phyloP scores from a whole-genome alignment of 2,329 filamentous ascomycete species.

The Botrytis squamosa region DNA sequence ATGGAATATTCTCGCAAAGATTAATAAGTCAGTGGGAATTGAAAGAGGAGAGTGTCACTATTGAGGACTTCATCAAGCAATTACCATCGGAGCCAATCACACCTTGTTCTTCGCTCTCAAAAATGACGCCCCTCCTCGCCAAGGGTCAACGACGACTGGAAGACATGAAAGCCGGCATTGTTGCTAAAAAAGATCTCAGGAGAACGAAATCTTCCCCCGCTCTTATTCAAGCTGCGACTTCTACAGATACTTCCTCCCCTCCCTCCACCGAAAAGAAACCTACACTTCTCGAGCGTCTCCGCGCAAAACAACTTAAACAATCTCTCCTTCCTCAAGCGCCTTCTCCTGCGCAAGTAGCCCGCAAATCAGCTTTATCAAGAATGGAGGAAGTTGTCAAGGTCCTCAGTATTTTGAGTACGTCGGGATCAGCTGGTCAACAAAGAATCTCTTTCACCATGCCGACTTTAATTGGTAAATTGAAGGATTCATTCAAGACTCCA shows the following conservation, averaged over 20 bases:
- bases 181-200: constrained; percentile 49
- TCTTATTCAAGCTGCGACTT: background rate
- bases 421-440: constrained; percentile 51
- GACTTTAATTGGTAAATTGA: constrained; percentile 61
- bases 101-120: constrained; percentile 50
- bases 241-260: constrained; percentile 18
- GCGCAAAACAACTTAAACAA: constrained; percentile 63
- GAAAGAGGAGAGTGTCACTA: constrained; percentile 15
- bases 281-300: constrained; percentile 73
- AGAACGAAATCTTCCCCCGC: constrained; percentile 38
- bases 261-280: constrained; percentile 49
- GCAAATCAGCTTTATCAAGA: constrained; percentile 64
- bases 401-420: constrained; percentile 62
- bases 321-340: constrained; percentile 46
- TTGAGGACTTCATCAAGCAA: constrained; percentile 49
- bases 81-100: constrained; percentile 57
- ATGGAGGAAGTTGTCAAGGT: constrained; percentile 67
- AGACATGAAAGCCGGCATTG: constrained; percentile 64
- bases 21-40: constrained; percentile 48
- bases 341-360: constrained; percentile 55
- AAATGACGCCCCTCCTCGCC: constrained; percentile 56
- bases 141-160: constrained; percentile 69
- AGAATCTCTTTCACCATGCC: constrained; percentile 66
- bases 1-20: constrained; percentile 54
- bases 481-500: constrained; percentile 58